Percentiles rank a stretch among this genome's conserved stretches.
Evolutionary conservation across 305 asterid genomes (phyloP).

Genomic region (Petunia hybrid): DNA sequence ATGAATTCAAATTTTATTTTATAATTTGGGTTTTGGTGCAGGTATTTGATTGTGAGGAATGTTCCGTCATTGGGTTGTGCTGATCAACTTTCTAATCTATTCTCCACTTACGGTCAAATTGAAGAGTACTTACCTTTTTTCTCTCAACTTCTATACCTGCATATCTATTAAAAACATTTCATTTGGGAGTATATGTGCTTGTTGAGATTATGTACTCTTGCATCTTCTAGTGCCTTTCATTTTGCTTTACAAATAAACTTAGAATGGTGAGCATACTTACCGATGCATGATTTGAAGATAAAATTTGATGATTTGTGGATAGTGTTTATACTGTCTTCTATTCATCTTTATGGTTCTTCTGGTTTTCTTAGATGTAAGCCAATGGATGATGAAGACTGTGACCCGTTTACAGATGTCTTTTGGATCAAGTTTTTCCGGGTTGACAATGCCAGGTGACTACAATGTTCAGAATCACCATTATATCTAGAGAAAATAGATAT

Average conservation of each 20-base stretch:
- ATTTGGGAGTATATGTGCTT: not conserved
- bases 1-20: not conserved
- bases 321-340: conserved; percentile 17
- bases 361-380: conserved; percentile 74
- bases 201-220: not conserved
- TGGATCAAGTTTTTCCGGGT: conserved; percentile 81
- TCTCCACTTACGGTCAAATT: conserved; percentile 73
- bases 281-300: not conserved
- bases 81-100: conserved; percentile 64
- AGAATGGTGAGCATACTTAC: not conserved
- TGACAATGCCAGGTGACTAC: conserved; percentile 77
- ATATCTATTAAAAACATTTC: not conserved
- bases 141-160: not conserved
- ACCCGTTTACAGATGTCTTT: conserved; percentile 79
- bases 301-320: not conserved
- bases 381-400: conserved; percentile 93
- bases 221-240: not conserved
- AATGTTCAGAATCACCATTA: not conserved
- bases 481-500: conserved; percentile 13
- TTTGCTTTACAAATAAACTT: conserved; percentile 4
- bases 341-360: conserved; percentile 3
- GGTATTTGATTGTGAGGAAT: conserved; percentile 83
- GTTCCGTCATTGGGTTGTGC: conserved; percentile 93
- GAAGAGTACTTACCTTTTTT: conserved; percentile 58
- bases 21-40: conserved; percentile 34